Base-by-base conservation (phyloP, 1,139 yeast species). In the Candida freyschussii region DNA sequence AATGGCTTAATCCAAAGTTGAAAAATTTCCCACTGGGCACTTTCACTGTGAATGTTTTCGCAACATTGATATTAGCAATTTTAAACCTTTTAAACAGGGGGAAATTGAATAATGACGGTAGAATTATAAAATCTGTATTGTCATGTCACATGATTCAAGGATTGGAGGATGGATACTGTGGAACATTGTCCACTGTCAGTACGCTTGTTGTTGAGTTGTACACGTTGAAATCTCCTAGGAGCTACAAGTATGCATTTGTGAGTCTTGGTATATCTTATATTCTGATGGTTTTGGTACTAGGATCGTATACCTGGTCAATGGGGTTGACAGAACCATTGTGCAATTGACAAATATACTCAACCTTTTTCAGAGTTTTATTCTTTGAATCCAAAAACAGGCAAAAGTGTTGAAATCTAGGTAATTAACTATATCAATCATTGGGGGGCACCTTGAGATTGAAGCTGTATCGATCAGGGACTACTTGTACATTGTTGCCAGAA, bases 111-210 rank as follows among this genome's bases (percentile, higher is more conserved):
- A 11, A 26, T 23, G 30, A 42, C 8, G 40, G 38, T 15, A 34
- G 57, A 3, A 47, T 77, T 6, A 55, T 73, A 2, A 40, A 56
- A 1, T 50, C 55, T 21, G 26, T 47, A 0, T 46, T 69, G 3
- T 57, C 68, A 2, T 71, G 83, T 41, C 73, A 71, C 23, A 73
- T 80, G 3, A 47, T 82, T 1, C 48, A 48, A 8, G 94, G 84
- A 0, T 55, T 85, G 2, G 66, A 62, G 10, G 72, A 73, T 43
- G 96, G 96, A 0, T 80, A 77, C 41, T 80, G 93, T 52, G 96
- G 95, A 0, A 68, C 77, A 5, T 57, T 84, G 29, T 77, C 91
- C 22, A 87, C 96, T 0, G 73, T 84, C 22, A 78, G 87, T 36
- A 80, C 95, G 0, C 80, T 86, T 47, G 69, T 82, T 4, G 75